Evolutionary conservation across 1,139 yeast species (phyloP).

Genomic region (Blastobotrys proliferans): DNA sequence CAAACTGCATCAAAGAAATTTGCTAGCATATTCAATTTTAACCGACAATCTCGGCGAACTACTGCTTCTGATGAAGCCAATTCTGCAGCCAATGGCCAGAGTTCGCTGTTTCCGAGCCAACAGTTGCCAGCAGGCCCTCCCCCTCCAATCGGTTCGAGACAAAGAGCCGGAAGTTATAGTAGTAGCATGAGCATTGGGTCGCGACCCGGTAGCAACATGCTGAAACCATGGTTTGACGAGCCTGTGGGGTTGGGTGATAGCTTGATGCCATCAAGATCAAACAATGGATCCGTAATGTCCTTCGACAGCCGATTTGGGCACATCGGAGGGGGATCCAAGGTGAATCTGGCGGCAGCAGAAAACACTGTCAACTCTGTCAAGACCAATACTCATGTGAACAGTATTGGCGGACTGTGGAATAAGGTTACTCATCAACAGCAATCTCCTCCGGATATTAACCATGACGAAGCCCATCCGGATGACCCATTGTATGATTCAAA

Average conservation of each 20-base stretch:
- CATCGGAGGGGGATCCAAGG: conserved; percentile 8
- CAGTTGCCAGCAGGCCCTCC: too few relatives aligned
- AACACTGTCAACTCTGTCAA: conserved; percentile 15
- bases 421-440: too few relatives aligned
- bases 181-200: conserved; percentile 14
- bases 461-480: too few relatives aligned
- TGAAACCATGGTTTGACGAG: conserved; percentile 26
- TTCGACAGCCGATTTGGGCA: conserved; percentile 14
- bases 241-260: conserved; percentile 7
- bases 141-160: conserved; percentile 23
- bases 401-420: too few relatives aligned
- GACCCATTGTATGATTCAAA: conserved; percentile 6
- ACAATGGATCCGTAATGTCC: conserved; percentile 17
- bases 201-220: conserved; percentile 16
- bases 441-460: too few relatives aligned
- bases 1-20: conserved; percentile 6
- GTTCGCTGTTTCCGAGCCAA: neutral
- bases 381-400: neutral
- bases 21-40: conserved; percentile 21
- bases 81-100: too few relatives aligned
- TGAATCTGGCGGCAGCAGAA: conserved; percentile 18
- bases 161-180: conserved; percentile 25
- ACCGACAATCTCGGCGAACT: neutral
- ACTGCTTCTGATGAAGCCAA: too few relatives aligned
- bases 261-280: conserved; percentile 14